Base-by-base conservation (phyloP, 306 rosid genomes). In the Datisca glomerata region DNA sequence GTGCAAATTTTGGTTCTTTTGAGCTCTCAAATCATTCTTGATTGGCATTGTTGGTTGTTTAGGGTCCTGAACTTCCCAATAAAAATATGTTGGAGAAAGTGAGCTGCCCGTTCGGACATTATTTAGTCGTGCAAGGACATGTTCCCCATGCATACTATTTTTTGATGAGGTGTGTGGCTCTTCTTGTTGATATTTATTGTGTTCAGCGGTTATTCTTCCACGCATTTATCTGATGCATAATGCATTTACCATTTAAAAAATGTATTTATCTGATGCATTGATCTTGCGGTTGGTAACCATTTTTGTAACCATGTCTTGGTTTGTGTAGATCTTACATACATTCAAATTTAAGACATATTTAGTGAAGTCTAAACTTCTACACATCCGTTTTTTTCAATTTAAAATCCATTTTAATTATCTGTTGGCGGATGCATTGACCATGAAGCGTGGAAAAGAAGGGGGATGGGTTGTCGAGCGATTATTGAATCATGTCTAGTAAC, bases 41-140 rank as follows among this genome's bases (percentile, higher is more conserved):
- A 32, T 51, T 32, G 42, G 37, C 15, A 47, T 52, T 41, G 14
- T 8, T 53, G 37, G 44, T 19, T 53, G 58, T 21, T 12, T 36
- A 86, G 96, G 94, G 93, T 8, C 93, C 96, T 42, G 89, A 79
- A 60, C 75, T 87, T 63, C 38, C 82, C 63, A 79, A 74, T 65
- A 87, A 87, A n/a, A n/a, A 67, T 82, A 59, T 41, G 94, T 82
- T 67, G 96, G 96, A 69, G 96, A 79, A 43, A 87, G 96, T 63
- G 94, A 79, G 53, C 58, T 48, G 60, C 70, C 65, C 27, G 85
- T 87, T 18, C 80, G 93, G 32, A 67, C 67, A 56, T 34, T 71
- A 34, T 87, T 82, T 49, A 55, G 66, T 47, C 89, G 78, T 10
- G 96, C 96, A 24, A 82, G 93, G 80, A 56, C 93, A 35, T 82